phyloP scores from a whole-genome alignment of 1,139 yeast species.

The Geotrichum bryndzae region DNA sequence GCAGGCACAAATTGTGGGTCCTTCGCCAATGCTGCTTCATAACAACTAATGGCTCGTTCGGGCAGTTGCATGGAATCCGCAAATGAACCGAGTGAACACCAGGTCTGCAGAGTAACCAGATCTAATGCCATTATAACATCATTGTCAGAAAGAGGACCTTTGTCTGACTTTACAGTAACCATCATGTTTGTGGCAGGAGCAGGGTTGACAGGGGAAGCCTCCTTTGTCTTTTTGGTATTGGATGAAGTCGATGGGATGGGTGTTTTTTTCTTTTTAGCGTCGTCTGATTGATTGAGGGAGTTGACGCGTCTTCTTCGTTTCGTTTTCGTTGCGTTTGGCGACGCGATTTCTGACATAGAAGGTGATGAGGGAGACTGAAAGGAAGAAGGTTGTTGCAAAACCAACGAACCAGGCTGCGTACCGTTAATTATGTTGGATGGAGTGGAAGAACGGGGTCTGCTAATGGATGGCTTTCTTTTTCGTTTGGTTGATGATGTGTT shows the following conservation, averaged over 20 bases:
- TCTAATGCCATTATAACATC: slow-evolving; percentile 45
- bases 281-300: background rate
- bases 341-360: background rate
- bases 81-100: slow-evolving; percentile 82
- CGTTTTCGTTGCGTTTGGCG: background rate
- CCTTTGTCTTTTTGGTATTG: background rate
- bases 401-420: background rate
- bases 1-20: slow-evolving; percentile 83
- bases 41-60: slow-evolving; percentile 83
- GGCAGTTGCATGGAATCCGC: slow-evolving; percentile 86
- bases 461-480: slow-evolving; percentile 13
- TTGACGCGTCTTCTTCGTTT: slow-evolving; percentile 2
- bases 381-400: slow-evolving; percentile 3
- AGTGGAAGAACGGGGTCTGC: slow-evolving; percentile 14
- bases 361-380: background rate
- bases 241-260: background rate
- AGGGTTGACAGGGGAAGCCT: slow-evolving; percentile 2
- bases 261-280: background rate
- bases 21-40: slow-evolving; percentile 80
- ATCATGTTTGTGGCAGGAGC: background rate
- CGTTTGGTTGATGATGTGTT: slow-evolving; percentile 17
- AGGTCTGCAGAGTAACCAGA: slow-evolving; percentile 70
- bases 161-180: background rate
- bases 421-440: slow-evolving; percentile 18
- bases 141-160: slow-evolving; percentile 3